Percentiles rank a stretch among this genome's conserved stretches.
phyloP scores from a whole-genome alignment of 2,329 filamentous ascomycete species.

The Microthyrium microscopicum region DNA sequence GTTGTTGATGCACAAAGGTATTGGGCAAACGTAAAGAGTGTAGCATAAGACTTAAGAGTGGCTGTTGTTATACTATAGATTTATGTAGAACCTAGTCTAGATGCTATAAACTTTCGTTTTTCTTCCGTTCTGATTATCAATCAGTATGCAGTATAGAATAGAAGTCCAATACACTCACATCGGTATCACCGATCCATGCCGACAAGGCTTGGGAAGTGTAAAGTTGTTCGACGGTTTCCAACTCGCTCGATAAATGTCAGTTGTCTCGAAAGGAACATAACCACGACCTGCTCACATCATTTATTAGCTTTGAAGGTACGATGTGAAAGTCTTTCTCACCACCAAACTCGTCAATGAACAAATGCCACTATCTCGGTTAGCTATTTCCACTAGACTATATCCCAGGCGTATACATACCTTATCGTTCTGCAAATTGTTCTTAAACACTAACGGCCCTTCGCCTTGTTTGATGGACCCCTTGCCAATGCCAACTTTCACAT shows the following conservation, averaged over 20 bases:
- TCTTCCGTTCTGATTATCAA: neutral
- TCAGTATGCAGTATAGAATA: neutral
- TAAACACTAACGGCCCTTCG: conserved; percentile 2
- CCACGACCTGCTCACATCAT: conserved; percentile 1
- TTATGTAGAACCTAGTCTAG: too few relatives aligned
- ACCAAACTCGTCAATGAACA: conserved; percentile 7
- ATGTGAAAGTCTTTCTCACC: neutral
- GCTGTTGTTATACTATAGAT: too few relatives aligned
- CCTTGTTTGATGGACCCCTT: conserved; percentile 2
- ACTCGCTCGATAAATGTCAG: conserved; percentile 1
- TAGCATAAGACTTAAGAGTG: too few relatives aligned
- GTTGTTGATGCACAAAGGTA: conserved; percentile 39
- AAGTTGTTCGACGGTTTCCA: conserved; percentile 3
- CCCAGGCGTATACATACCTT: neutral
- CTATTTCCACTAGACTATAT: neutral
- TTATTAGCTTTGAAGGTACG: neutral
- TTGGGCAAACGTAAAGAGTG: too few relatives aligned
- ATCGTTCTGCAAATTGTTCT: neutral
- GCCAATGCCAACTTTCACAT: conserved; percentile 3
- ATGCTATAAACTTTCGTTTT: neutral
- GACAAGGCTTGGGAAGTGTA: conserved; percentile 1
- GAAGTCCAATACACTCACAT: neutral
- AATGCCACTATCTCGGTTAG: conserved; percentile 3
- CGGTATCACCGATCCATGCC: conserved; percentile 5
- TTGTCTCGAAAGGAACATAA: conserved; percentile 5